Conservation (phyloP, 345 rosid species). For the Ailanthus altissimus region DNA sequence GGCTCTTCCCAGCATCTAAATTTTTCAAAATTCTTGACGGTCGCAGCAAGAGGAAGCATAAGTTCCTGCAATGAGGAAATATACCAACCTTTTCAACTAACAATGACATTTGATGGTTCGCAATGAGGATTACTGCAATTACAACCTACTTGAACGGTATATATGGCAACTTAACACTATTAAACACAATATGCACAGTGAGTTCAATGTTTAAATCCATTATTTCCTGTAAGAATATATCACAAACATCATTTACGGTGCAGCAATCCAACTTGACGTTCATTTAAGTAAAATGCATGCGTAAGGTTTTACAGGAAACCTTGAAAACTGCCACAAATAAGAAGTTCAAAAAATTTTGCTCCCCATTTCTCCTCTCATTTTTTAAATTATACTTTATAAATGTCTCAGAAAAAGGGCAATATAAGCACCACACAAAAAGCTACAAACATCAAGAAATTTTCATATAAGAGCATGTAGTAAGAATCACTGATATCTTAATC, state of each 20-base stretch:
- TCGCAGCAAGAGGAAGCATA: constrained; percentile 67
- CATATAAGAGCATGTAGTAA: not conserved
- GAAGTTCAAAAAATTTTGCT: not conserved
- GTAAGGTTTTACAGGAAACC: not conserved
- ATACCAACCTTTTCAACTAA: not conserved
- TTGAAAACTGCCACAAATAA: not conserved
- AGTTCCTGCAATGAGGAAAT: constrained; percentile 61
- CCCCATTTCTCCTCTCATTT: not conserved
- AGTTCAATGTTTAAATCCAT: not conserved
- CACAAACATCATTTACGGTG: not conserved
- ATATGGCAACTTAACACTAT: constrained; percentile 1
- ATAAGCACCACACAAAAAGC: not conserved
- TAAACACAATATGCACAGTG: not conserved
- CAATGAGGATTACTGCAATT: not conserved
- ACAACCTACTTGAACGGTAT: not conserved
- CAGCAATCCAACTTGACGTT: not conserved
- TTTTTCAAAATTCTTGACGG: constrained; percentile 63
- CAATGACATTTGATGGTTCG: not conserved
- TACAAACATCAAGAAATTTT: not conserved
- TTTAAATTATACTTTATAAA: too few relatives aligned
- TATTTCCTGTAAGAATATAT: not conserved
- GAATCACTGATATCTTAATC: not conserved
- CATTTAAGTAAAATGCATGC: not conserved
- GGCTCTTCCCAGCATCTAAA: constrained; percentile 94
- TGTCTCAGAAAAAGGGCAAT: not conserved